Evolutionary conservation across 495 filamentous ascomycete genomes (phyloP).

Genomic region (Glutinoglossum americanum): DNA sequence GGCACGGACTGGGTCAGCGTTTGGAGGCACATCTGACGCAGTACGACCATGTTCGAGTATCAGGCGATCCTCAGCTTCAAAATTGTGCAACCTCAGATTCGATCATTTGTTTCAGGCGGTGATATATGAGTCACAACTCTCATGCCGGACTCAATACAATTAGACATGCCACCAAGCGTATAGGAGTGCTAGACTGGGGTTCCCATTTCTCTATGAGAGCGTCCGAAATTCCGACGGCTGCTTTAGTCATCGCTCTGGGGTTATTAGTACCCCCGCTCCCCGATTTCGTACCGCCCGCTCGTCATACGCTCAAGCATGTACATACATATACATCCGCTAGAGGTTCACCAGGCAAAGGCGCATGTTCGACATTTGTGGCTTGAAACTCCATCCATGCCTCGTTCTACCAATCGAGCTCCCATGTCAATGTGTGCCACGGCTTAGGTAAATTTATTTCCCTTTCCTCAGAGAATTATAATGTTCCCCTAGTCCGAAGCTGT

Average conservation of each 20-base stretch:
- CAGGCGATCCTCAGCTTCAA: neutral
- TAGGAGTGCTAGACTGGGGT: neutral
- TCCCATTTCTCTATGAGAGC: neutral
- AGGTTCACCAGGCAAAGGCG: neutral
- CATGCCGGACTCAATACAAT: too few species aligned
- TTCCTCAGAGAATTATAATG: constrained; percentile 77
- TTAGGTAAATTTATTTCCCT: neutral
- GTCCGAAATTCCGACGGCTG: neutral
- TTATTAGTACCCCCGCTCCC: neutral
- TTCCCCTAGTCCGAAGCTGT: constrained; percentile 81
- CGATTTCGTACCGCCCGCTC: neutral
- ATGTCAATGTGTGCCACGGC: neutral
- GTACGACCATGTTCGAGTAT: neutral
- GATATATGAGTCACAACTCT: neutral
- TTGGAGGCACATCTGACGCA: neutral
- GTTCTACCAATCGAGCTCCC: neutral
- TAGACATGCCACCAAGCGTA: too few species aligned
- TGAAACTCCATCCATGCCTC: neutral
- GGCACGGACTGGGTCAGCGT: constrained; percentile 36
- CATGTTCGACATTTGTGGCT: too few species aligned
- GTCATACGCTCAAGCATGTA: neutral
- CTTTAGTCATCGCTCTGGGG: neutral
- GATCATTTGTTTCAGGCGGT: neutral
- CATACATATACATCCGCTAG: neutral
- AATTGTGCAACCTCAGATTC: neutral